These are phyloP conservation scores for Fomitiporia mediterranea DNA, from an alignment of 1,284 basidiomycete genomes.

Conservation along the genomic window DNA sequence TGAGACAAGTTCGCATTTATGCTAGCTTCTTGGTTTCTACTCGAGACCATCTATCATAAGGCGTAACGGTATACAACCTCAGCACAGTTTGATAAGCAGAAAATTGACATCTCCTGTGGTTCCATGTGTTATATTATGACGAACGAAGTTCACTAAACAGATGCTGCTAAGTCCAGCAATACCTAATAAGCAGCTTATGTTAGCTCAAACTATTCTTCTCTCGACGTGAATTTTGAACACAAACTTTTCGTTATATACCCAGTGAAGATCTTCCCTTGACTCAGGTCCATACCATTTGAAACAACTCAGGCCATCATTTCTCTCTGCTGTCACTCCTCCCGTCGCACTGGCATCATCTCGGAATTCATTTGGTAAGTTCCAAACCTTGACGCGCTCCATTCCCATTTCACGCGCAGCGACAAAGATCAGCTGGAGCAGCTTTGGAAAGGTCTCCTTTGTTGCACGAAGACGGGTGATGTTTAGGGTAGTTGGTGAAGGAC, in stretches of 20 bases:
- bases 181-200: background rate
- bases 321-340: slow-evolving; percentile 36
- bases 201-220: background rate
- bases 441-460: slow-evolving; percentile 9
- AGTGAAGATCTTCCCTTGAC: slow-evolving; percentile 36
- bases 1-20: too few species aligned
- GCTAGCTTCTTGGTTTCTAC: too few species aligned
- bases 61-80: too few species aligned
- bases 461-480: slow-evolving; percentile 48
- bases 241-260: slow-evolving; percentile 47
- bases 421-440: slow-evolving; percentile 37
- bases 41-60: too few species aligned
- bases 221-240: background rate
- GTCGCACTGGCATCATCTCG: slow-evolving; percentile 29
- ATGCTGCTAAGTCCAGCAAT: slow-evolving; percentile 5
- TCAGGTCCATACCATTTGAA: slow-evolving; percentile 55
- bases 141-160: too few species aligned
- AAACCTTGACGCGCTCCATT: slow-evolving; percentile 44
- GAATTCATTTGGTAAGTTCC: slow-evolving; percentile 44
- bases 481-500: too few species aligned
- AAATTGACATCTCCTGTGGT: too few species aligned
- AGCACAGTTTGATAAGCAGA: too few species aligned
- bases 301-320: slow-evolving; percentile 46
- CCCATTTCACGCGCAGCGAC: slow-evolving; percentile 35
- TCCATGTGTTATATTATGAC: too few species aligned